Evolutionary conservation across 163 green algal species (phyloP).

Genomic region (Chlamydomonas reinhardtii): DNA sequence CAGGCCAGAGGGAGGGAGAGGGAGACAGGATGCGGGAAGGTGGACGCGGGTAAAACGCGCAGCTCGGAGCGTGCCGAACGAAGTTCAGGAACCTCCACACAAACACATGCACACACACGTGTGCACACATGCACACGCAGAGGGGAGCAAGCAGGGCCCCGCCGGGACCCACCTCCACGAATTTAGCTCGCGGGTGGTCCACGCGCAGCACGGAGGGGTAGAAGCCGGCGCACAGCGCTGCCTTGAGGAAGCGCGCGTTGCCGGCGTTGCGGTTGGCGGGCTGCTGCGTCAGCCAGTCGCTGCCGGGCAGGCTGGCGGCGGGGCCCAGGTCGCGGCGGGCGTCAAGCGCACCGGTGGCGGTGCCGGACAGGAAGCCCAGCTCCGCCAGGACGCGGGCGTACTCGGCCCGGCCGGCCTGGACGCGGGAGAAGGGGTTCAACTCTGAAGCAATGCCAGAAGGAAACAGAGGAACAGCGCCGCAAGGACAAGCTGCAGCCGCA

Average conservation of each 20-base stretch:
- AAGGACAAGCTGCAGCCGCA: too few species aligned
- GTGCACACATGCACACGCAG: not conserved
- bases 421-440: too few species aligned
- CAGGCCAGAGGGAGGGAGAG: too few species aligned
- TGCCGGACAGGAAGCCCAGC: slow-evolving; percentile 77
- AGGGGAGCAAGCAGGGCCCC: too few species aligned
- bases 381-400: slow-evolving; percentile 83
- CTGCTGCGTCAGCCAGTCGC: slow-evolving; percentile 47
- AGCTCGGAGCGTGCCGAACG: too few species aligned
- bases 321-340: slow-evolving; percentile 11
- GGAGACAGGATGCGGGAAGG: too few species aligned
- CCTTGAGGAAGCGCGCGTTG: slow-evolving; percentile 91
- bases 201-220: slow-evolving; percentile 95
- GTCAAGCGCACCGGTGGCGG: not conserved
- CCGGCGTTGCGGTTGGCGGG: slow-evolving; percentile 52
- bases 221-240: slow-evolving; percentile 91
- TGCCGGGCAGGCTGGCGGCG: slow-evolving; percentile 33
- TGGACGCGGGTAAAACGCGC: too few species aligned
- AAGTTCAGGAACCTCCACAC: too few species aligned
- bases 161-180: slow-evolving; percentile 51
- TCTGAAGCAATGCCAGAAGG: too few species aligned
- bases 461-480: too few species aligned
- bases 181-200: slow-evolving; percentile 85
- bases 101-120: not conserved
- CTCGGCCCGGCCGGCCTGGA: slow-evolving; percentile 74